Base-by-base conservation (phyloP, 192 early-diverging fungal genomes). In the Irineochytrium annulatum region DNA sequence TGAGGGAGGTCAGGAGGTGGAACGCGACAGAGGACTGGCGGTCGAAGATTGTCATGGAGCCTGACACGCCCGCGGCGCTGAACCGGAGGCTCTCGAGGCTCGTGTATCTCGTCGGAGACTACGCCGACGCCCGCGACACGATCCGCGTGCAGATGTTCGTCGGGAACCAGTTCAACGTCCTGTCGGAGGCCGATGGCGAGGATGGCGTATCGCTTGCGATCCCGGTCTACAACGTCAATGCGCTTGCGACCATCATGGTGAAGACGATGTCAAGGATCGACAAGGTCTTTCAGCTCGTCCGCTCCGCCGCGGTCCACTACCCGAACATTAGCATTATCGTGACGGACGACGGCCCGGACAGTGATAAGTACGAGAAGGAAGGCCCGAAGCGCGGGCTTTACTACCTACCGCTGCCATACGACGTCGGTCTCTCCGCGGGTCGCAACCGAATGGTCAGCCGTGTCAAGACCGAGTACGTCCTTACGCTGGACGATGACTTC, bases 401-500 rank as follows among this genome's bases (percentile, higher is more conserved):
- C 33, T 70, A 70, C 31, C 20, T 70, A 11, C 69, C 69, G 20
- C 51, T 70, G 13, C 48, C 44, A 17, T 44, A 65, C 32, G 69
- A 70, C 28, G 69, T 67, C n/a, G 69, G 69, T 17, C 58, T 70
- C 20, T 71, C 68, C 35, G 69, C 69, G 2, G 69, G 69, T 3
- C 6, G 69, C n/a, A 70, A 70, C 34, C 44, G 62, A 8, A 70
- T 70, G 69, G 69, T 70, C 1, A 58, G 62, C 8, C 57, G 58
- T 11, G 51, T 70, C 41, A 8, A 33, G n/a, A 70, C 69, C 33
- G 32, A 46, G 30, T 70, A 70, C 58, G 52, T 70, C 1, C 34
- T 70, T 2, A 70, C 69, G 13, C 52, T 70, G 13, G 69, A 70
- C 54, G 69, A 70, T 34, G 69, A 70, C 35, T 70, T 70, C 35